Base-by-base conservation (phyloP, 805 yeast genomes). In the Candida piceae region DNA sequence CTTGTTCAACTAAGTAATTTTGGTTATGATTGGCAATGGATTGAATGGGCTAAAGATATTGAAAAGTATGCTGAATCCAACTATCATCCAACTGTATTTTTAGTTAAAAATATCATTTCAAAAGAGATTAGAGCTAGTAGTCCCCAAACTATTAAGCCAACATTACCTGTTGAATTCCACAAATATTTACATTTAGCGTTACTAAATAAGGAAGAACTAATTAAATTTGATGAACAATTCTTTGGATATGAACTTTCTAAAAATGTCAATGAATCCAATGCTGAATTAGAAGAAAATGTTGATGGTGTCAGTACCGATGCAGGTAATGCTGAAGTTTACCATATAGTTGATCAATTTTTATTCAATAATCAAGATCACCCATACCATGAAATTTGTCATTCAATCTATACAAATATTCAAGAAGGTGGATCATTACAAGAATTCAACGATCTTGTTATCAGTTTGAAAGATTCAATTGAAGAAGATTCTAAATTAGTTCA, bases 11-110 rank as follows among this genome's bases (percentile, higher is more conserved):
- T 93, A 58, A 84, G 95, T 52, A 93, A 90, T 57, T 93, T 90
- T 60, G 88, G 84, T 39, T 93, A 86, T 63, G 85, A 89, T 25
- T 93, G 99, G 99, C 87, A 88, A 55, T 93, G 98, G 98, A 78
- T 76, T 45, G 97, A 89, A 59, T 93, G 98, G 98, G 76, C 72
- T 19, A 63, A 60, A 3, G 84, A 80, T 50, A 70, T 80, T 0
- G 50, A 56, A n/a, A 58, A 57, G 31, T 70, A 66, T 32, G 60
- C 65, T 7, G 58, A 66, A 9, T 64, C 72, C 24, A 57, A 64
- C 23, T 78, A 74, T 51, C 89, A 85, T 54, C 96, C 97, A 10
- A 78, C 76, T 47, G 70, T 75, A 44, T 74, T 72, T 31, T 82
- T 90, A 47, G 77, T 90, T 41, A 76, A 72, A 48, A 88, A 88